Conservation (phyloP, 306 rosid species). For the Medicago ruthenica region DNA sequence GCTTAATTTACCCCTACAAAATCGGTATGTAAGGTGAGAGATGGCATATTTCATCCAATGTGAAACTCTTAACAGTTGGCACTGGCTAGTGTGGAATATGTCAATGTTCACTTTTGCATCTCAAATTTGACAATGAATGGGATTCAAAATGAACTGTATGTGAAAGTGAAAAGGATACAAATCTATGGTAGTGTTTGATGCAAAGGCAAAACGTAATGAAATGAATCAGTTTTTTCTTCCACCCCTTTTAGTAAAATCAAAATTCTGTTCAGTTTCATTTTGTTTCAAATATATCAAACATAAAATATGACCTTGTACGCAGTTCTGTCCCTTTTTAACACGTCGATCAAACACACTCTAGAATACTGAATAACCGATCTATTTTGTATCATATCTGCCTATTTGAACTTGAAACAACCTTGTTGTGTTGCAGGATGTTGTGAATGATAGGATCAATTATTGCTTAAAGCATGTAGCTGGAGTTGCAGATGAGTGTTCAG, state of each 20-base stretch:
- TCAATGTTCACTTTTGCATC: too few relatives aligned
- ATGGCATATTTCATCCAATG: too few relatives aligned
- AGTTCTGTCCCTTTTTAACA: not conserved
- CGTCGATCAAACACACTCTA: not conserved
- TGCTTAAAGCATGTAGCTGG: constrained; percentile 82
- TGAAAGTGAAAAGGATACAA: too few relatives aligned
- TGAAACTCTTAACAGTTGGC: too few relatives aligned
- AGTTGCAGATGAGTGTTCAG: constrained; percentile 75
- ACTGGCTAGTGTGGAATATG: too few relatives aligned
- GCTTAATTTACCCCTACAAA: too few relatives aligned
- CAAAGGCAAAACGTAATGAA: not conserved
- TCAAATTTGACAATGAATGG: too few relatives aligned
- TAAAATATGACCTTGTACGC: not conserved
- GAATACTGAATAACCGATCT: not conserved
- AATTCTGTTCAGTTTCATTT: too few relatives aligned
- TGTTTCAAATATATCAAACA: not conserved
- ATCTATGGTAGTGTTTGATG: too few relatives aligned
- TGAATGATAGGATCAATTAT: constrained; percentile 77
- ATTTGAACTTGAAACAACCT: constrained; percentile 29
- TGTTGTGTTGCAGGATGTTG: constrained; percentile 73
- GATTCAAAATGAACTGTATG: too few relatives aligned
- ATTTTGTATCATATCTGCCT: not conserved
- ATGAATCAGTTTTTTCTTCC: not conserved
- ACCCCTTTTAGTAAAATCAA: not conserved
- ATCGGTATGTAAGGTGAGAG: too few relatives aligned